Evolutionary conservation across 208 protist genomes (phyloP).

Genomic region (Angomonas ambiguus): DNA sequence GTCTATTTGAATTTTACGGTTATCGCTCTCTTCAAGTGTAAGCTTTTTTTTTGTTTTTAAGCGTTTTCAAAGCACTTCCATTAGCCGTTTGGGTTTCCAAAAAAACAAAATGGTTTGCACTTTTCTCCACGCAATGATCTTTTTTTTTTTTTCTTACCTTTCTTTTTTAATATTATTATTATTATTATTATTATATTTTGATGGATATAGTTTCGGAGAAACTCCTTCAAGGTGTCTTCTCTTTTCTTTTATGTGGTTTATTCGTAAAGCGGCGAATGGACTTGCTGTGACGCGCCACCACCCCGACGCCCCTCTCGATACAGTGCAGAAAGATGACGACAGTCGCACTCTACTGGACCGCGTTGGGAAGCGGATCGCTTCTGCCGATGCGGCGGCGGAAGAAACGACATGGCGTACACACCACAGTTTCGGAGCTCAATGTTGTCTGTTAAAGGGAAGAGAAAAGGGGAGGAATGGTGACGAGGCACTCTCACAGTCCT

Average conservation of each 20-base stretch:
- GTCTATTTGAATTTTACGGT: too few relatives aligned
- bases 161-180: background rate
- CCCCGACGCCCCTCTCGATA: slow-evolving; percentile 11
- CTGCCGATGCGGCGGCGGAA: background rate
- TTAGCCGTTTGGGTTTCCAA: too few relatives aligned
- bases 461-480: background rate
- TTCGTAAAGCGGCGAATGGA: background rate
- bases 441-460: slow-evolving; percentile 14
- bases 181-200: background rate
- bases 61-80: too few relatives aligned
- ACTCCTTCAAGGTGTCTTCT: too few relatives aligned
- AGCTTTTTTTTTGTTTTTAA: too few relatives aligned
- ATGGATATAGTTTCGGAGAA: background rate
- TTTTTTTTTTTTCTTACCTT: background rate
- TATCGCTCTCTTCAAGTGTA: too few relatives aligned
- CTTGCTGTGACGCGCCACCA: background rate
- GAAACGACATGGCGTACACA: slow-evolving; percentile 64
- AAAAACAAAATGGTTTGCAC: too few relatives aligned
- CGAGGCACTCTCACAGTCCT: slow-evolving; percentile 6
- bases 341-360: slow-evolving; percentile 26
- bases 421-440: slow-evolving; percentile 73
- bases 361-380: slow-evolving; percentile 18
- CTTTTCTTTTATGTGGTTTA: background rate
- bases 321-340: slow-evolving; percentile 12
- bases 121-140: too few relatives aligned